Percentiles rank a stretch among this genome's conserved stretches.
These are phyloP conservation scores for Podaxis rugospora DNA, from an alignment of 768 basidiomycete genomes.

Conservation along the genomic window DNA sequence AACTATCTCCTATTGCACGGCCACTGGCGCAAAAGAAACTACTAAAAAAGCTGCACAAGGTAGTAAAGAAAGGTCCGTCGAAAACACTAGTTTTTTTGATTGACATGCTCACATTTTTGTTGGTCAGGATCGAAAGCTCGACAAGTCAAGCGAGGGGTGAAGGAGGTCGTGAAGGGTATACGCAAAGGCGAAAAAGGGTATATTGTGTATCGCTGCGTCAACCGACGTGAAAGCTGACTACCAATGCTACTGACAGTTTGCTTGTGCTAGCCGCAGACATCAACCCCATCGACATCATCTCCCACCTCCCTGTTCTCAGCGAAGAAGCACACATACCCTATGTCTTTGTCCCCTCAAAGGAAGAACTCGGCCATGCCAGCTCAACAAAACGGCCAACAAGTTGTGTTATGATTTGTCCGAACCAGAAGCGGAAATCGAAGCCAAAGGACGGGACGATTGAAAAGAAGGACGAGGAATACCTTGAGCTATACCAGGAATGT, in stretches of 20 bases:
- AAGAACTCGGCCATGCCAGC: conserved; percentile 92
- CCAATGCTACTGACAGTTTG: conserved; percentile 41
- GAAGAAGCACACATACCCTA: conserved; percentile 94
- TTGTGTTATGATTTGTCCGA: conserved; percentile 92
- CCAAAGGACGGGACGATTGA: conserved; percentile 52
- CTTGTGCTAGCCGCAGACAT: conserved; percentile 95
- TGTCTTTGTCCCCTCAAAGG: conserved; percentile 86
- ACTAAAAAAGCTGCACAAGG: conserved; percentile 90
- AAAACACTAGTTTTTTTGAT: neutral
- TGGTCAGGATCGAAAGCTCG: conserved; percentile 82
- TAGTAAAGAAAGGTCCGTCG: conserved; percentile 79
- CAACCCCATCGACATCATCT: conserved; percentile 97
- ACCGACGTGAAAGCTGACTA: conserved; percentile 1
- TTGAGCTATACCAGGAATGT: conserved; percentile 83
- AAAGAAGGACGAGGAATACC: conserved; percentile 79
- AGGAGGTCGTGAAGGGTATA: conserved; percentile 97
- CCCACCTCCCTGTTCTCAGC: conserved; percentile 89
- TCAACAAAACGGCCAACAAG: conserved; percentile 98
- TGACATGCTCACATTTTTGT: neutral
- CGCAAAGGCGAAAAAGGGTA: conserved; percentile 97
- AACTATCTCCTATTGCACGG: conserved; percentile 90
- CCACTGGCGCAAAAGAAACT: conserved; percentile 94
- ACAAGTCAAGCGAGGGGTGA: conserved; percentile 96
- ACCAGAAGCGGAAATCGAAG: conserved; percentile 68
- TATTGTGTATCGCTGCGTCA: conserved; percentile 21